Evolutionary conservation across 768 basidiomycete genomes (phyloP).

Genomic region (Auricularia sp.): DNA sequence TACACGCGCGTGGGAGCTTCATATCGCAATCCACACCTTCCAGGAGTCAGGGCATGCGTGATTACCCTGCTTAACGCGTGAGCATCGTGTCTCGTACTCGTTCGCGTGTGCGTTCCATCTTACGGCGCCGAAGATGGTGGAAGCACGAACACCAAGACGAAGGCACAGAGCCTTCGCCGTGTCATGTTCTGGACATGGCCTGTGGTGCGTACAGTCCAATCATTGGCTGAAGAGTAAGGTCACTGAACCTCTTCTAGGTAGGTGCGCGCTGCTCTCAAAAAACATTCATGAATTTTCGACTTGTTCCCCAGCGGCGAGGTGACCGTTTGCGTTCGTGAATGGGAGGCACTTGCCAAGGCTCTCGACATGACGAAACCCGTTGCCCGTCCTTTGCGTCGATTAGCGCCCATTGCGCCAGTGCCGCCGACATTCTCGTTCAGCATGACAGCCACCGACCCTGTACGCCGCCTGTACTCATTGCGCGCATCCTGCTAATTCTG

Average conservation of each 20-base stretch:
- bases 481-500: not conserved
- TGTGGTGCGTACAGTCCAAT: constrained; percentile 21
- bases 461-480: constrained; percentile 13
- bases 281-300: not conserved
- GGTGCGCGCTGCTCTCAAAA: not conserved
- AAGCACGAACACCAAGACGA: constrained; percentile 15
- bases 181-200: constrained; percentile 48
- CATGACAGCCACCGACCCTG: constrained; percentile 37
- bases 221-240: constrained; percentile 3
- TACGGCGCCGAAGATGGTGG: constrained; percentile 25
- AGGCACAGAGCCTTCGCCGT: constrained; percentile 11
- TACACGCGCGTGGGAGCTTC: constrained; percentile 54
- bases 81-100: constrained; percentile 1
- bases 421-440: constrained; percentile 28
- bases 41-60: constrained; percentile 47
- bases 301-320: constrained; percentile 45
- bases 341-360: constrained; percentile 35
- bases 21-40: constrained; percentile 67
- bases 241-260: not conserved
- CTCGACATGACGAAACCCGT: constrained; percentile 7
- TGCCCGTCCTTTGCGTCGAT: constrained; percentile 20
- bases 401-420: constrained; percentile 23
- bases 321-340: constrained; percentile 48
- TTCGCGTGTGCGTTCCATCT: constrained; percentile 2
- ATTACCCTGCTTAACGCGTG: constrained; percentile 44